Evolutionary conservation across 441 rosid genomes (phyloP), one percentile per base, ranked within the genome.

Genomic region (Brassica balearica): DNA sequence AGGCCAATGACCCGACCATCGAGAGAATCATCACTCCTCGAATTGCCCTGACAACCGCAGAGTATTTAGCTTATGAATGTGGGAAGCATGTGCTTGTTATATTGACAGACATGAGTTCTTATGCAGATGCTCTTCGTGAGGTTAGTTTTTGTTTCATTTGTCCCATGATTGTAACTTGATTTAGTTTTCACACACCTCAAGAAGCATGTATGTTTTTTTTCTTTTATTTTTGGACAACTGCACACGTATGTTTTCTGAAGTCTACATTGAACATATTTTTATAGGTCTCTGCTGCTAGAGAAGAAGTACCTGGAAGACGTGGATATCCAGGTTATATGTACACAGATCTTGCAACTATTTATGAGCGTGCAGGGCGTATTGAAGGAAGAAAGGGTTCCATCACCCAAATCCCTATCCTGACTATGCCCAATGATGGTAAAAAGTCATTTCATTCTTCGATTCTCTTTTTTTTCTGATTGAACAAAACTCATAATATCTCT

Each of bases 111-210:
- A 91, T 96, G 99, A 96, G 99, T 86, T 96, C 99, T 9, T 94
- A 96, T 85, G 98, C 98, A 29, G 99, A 96, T 86, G 99, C 99
- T 84, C 98, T 96, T 85, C 97, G 98, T 83, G 99, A 96, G 99
- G 99, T 96, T 81, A 80, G n/a, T 62, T 43, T 27, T 6, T 48
- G 3, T 41, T 12, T 43, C 10, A 23, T 27, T 1, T 15, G 36
- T 79, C 14, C 60, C 59, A 9, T 62, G 17, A 8, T 68, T 32
- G 14, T 43, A 65, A 60, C 2, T 73, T 60, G 70, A 15, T 22
- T 15, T 6, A 15, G 32, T 20, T 48, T n/a, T 8, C 4, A 3
- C 25, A 46, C 29, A 3, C 36, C 8, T 0, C 15, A 29, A 63
- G 23, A 6, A 7, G 67, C 41, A 63, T 29, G 43, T 63, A 63